phyloP scores from a whole-genome alignment of 805 yeast species.

The Wickerhamiella vanderwaltii region DNA sequence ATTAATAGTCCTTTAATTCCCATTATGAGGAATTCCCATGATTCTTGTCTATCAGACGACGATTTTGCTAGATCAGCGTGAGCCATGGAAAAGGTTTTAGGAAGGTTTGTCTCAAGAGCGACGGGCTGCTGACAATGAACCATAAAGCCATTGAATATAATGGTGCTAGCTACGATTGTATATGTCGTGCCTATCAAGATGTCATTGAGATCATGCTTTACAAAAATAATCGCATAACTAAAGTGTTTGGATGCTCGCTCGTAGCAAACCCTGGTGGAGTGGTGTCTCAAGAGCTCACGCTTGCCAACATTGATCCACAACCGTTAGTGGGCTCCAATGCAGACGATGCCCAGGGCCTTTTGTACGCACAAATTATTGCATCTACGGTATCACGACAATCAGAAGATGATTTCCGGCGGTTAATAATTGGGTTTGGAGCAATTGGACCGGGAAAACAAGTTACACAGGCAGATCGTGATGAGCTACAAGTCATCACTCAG shows the following conservation, averaged over 20 bases:
- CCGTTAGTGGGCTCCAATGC: conserved; percentile 18
- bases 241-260: conserved; percentile 21
- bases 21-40: conserved; percentile 43
- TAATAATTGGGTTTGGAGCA: conserved; percentile 27
- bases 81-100: too few species aligned
- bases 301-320: conserved; percentile 19
- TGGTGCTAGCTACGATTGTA: conserved; percentile 23
- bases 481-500: conserved; percentile 23
- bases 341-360: conserved; percentile 22
- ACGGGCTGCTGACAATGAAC: not conserved
- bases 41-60: conserved; percentile 29
- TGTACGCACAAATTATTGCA: conserved; percentile 26
- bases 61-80: conserved; percentile 64
- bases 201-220: conserved; percentile 25
- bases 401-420: conserved; percentile 24
- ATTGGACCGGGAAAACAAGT: conserved; percentile 22
- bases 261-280: conserved; percentile 18
- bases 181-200: conserved; percentile 23
- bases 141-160: conserved; percentile 14
- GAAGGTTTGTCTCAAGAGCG: too few species aligned
- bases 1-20: conserved; percentile 54
- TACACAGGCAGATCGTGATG: conserved; percentile 21
- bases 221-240: conserved; percentile 23
- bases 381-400: conserved; percentile 24
- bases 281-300: conserved; percentile 13